Conservation (phyloP, 2,329 filamentous ascomycete genomes). For the Penicillium decumbens region DNA sequence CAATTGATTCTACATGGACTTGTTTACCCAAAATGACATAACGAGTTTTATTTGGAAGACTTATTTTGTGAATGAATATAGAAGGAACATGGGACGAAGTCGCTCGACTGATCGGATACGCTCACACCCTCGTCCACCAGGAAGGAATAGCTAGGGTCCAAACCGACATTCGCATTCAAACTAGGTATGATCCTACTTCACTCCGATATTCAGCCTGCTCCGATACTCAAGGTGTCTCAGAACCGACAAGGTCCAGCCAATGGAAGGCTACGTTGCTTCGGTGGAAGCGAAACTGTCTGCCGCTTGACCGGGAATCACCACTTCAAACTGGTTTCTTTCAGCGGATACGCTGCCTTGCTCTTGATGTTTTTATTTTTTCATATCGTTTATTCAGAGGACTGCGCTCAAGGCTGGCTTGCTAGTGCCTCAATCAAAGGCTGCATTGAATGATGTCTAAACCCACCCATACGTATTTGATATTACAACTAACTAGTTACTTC, state of each 20-base stretch:
- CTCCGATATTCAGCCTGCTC: neutral
- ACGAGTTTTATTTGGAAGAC: neutral
- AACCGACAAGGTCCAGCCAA: slow-evolving; percentile 74
- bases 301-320: neutral
- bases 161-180: slow-evolving; percentile 76
- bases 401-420: neutral
- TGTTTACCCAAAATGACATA: neutral
- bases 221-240: slow-evolving; percentile 37
- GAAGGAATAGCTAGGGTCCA: slow-evolving; percentile 73
- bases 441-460: neutral
- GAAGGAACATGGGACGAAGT: slow-evolving; percentile 86
- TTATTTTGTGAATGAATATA: slow-evolving; percentile 33
- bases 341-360: neutral
- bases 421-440: neutral
- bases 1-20: neutral
- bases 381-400: neutral
- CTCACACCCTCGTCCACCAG: slow-evolving; percentile 67
- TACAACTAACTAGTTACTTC: no score
- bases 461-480: neutral
- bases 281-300: slow-evolving; percentile 49
- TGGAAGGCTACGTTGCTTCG: slow-evolving; percentile 65
- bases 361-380: neutral
- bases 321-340: neutral
- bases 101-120: slow-evolving; percentile 71
- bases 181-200: slow-evolving; percentile 49